Evolutionary conservation across 129 eudicot species (phyloP).

Genomic region (Heracleum sosnowskyi): DNA sequence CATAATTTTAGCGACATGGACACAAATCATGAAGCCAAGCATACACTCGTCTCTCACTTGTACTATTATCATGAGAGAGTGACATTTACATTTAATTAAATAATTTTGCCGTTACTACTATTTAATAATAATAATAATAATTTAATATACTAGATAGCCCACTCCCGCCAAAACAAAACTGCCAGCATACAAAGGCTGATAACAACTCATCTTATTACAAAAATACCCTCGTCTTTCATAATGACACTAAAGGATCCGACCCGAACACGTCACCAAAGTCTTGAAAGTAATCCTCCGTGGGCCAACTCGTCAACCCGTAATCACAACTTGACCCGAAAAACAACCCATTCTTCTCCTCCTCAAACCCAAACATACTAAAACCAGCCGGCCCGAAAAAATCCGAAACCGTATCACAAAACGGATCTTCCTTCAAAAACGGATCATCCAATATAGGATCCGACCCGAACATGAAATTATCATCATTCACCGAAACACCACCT

Average conservation of each 20-base stretch:
- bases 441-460: background rate
- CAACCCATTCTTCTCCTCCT: constrained; percentile 14
- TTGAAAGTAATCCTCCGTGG: constrained; percentile 47
- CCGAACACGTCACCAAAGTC: constrained; percentile 83
- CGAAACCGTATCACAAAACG: constrained; percentile 34
- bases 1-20: background rate
- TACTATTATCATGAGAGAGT: background rate
- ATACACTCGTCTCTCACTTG: constrained; percentile 7
- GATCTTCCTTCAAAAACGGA: constrained; percentile 16
- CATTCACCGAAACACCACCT: too few relatives aligned
- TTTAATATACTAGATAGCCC: constrained; percentile 12
- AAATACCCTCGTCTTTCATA: constrained; percentile 24
- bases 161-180: constrained; percentile 31
- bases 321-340: constrained; percentile 27
- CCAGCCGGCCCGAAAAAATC: constrained; percentile 44
- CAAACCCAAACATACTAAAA: constrained; percentile 20
- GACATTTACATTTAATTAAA: background rate
- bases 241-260: constrained; percentile 73
- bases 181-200: constrained; percentile 21
- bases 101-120: constrained; percentile 12
- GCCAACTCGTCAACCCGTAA: constrained; percentile 35
- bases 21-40: background rate
- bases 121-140: constrained; percentile 2
- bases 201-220: constrained; percentile 11
- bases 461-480: background rate